Base-by-base conservation (phyloP, 2,329 filamentous ascomycete genomes). In the Orbilia blumenaviensis region DNA sequence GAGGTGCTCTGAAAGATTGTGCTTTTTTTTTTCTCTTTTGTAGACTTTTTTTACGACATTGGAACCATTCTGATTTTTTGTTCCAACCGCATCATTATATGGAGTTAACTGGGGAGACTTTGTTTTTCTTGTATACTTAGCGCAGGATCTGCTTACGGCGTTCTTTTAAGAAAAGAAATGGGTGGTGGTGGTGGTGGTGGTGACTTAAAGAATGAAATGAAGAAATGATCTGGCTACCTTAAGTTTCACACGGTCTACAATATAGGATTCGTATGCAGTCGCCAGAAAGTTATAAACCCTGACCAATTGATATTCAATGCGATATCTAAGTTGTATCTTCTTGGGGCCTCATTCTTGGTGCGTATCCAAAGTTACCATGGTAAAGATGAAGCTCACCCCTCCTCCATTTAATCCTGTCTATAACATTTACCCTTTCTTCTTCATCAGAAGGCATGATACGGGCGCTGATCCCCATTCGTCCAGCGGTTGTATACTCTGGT, bases 41-140 rank as follows among this genome's bases (percentile, higher is more conserved):
- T 60, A 25, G 7, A 48, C n/a, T 62, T 27, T 41, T 18, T 64
- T 21, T 36, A 64, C 18, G 14, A 50, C 32, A 42, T 18, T 0
- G 32, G 9, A 38, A 12, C 7, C 14, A 18, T 7, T 44, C 27
- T 63, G 38, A n/a, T 44, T 44, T 61, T 36, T 29, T 25, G 41
- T 69, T 66, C 42, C n/a, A 36, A 36, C 64, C 69, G 72, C 72
- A 76, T 76, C 58, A 60, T 69, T 56, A 23, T 64, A 50, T 56
- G 72, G 72, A 69, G 72, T 76, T 75, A 16, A 34, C 41, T 38
- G 42, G 44, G 21, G 38, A 36, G 25, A 61, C 32, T 36, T 63
- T 42, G 46, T 75, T 60, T 63, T 42, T 27, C 34, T 50, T 75
- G 54, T 69, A 76, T 61, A 64, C 48, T 69, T 69, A 69, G 64